phyloP scores from a whole-genome alignment of 2,329 filamentous ascomycete genomes.

The Epichloe brachyelytri region DNA sequence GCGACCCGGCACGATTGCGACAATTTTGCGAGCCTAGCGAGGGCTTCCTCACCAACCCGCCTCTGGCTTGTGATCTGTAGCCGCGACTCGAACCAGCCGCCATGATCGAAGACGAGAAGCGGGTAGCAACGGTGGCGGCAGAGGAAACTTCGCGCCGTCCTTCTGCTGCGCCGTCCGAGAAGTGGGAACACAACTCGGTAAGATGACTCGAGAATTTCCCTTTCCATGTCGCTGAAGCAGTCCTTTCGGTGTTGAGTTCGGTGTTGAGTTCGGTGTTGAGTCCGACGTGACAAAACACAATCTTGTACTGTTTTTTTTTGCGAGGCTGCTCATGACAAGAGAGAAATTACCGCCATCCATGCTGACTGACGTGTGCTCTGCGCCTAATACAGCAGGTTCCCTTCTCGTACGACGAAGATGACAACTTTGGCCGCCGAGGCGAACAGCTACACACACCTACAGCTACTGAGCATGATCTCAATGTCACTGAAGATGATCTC shows the following conservation, averaged over 20 bases:
- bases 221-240: too few species aligned
- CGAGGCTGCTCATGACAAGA: background rate
- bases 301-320: background rate
- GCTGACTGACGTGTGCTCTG: background rate
- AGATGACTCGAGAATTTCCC: background rate
- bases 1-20: constrained; percentile 9
- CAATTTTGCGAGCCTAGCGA: constrained; percentile 4
- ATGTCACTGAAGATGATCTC: constrained; percentile 33
- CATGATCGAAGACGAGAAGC: constrained; percentile 21
- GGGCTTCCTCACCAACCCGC: constrained; percentile 6
- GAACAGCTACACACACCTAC: constrained; percentile 13
- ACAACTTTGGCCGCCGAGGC: constrained; percentile 17
- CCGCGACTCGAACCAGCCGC: background rate
- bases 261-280: too few species aligned
- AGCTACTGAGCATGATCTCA: constrained; percentile 25
- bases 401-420: constrained; percentile 27
- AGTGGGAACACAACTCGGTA: constrained; percentile 7
- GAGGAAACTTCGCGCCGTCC: constrained; percentile 9
- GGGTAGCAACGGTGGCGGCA: constrained; percentile 10
- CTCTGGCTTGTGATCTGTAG: background rate
- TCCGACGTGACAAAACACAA: too few species aligned
- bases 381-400: constrained; percentile 16
- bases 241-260: too few species aligned
- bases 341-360: background rate
- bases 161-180: constrained; percentile 8